A percentile compares a stretch with the other conserved stretches of the same genome.
Conservation (phyloP, 2,329 filamentous ascomycete genomes). For the Penicillium sp. region DNA sequence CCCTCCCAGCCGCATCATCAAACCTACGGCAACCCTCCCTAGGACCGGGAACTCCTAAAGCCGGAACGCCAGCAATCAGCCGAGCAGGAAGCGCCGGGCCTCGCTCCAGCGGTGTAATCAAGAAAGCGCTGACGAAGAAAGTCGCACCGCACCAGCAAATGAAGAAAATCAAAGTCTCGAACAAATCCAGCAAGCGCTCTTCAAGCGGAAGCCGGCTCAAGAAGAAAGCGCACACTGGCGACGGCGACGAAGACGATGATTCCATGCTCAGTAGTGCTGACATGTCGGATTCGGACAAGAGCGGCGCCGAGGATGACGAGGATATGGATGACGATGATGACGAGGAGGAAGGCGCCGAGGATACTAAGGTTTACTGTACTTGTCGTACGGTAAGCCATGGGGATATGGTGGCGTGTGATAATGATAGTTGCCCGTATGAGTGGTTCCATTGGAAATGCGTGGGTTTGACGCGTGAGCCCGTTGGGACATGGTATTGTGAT, state of each 20-base stretch:
- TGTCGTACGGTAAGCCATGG: slow-evolving; percentile 62
- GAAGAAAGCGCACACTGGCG: slow-evolving; percentile 43
- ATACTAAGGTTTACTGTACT: slow-evolving; percentile 62
- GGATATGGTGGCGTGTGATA: slow-evolving; percentile 65
- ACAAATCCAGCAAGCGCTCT: slow-evolving; percentile 41
- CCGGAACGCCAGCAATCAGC: slow-evolving; percentile 48
- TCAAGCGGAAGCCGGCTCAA: slow-evolving; percentile 41
- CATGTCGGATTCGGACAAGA: slow-evolving; percentile 45
- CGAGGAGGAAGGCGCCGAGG: slow-evolving; percentile 51
- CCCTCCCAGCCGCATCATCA: slow-evolving; percentile 52
- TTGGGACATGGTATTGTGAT: slow-evolving; percentile 55
- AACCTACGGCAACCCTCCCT: slow-evolving; percentile 58
- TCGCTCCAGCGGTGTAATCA: slow-evolving; percentile 36
- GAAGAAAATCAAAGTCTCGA: slow-evolving; percentile 36
- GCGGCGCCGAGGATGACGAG: slow-evolving; percentile 33
- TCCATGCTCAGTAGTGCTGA: slow-evolving; percentile 51
- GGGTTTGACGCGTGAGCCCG: slow-evolving; percentile 56
- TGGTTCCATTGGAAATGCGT: slow-evolving; percentile 66
- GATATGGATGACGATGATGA: slow-evolving; percentile 47
- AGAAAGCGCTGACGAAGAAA: slow-evolving; percentile 51
- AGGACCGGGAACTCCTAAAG: slow-evolving; percentile 61
- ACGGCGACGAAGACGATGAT: slow-evolving; percentile 47
- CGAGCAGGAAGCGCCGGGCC: slow-evolving; percentile 60
- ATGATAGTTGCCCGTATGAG: slow-evolving; percentile 59
- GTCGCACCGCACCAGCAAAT: slow-evolving; percentile 53